Evolutionary conservation across 495 filamentous ascomycete species (phyloP).

Genomic region (Hypoxylon lienhwacheense): DNA sequence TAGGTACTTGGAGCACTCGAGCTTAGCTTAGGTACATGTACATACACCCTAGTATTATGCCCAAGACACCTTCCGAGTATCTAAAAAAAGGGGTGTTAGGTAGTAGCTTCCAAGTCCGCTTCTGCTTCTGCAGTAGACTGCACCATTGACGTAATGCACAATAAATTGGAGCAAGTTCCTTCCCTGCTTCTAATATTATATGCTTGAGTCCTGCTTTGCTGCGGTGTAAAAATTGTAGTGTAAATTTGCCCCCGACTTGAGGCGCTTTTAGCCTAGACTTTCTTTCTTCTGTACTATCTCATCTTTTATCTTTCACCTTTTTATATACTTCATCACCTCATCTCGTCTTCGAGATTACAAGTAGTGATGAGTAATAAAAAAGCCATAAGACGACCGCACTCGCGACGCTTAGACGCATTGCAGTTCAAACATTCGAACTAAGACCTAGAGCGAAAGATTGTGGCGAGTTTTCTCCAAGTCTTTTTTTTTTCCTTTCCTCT

Average conservation of each 20-base stretch:
- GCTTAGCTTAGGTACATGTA: no score
- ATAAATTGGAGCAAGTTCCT: constrained; percentile 22
- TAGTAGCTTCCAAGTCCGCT: no score
- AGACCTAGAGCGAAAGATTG: not conserved
- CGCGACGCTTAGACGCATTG: constrained; percentile 1
- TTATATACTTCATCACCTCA: no score
- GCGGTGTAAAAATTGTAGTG: constrained; percentile 4
- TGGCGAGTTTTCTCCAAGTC: not conserved
- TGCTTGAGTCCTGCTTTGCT: no score
- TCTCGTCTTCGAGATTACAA: no score
- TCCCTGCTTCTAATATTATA: no score
- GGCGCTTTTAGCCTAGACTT: constrained; percentile 3
- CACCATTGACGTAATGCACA: constrained; percentile 41
- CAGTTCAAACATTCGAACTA: no score
- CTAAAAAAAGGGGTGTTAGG: constrained; percentile 32
- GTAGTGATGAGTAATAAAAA: no score
- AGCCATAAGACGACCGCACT: no score
- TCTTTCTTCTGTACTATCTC: constrained; percentile 16
- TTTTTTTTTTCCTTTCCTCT: constrained; percentile 4
- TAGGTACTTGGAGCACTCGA: constrained; percentile 24
- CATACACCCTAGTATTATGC: no score
- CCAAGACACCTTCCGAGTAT: constrained; percentile 19
- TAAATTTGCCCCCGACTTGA: constrained; percentile 11
- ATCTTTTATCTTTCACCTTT: no score
- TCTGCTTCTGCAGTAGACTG: constrained; percentile 21